Evolutionary conservation across 2,329 filamentous ascomycete genomes (phyloP).

Genomic region (Plectosphaerella sp.): DNA sequence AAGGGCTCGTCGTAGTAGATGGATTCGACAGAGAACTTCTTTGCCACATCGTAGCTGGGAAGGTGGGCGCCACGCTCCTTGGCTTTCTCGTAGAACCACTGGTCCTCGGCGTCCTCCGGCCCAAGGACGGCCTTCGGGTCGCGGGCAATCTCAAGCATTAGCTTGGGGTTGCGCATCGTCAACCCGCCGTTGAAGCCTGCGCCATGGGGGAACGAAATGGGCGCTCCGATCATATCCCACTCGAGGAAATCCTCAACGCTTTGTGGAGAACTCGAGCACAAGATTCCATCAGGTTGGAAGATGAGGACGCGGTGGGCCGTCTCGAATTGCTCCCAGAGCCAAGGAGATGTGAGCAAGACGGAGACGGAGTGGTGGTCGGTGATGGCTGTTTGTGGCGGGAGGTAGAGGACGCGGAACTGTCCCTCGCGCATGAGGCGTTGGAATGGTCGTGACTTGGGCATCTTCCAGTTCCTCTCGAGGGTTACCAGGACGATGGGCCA

Average conservation of each 20-base stretch:
- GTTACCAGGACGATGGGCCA: conserved; percentile 42
- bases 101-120: conserved; percentile 15
- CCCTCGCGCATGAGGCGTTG: conserved; percentile 13
- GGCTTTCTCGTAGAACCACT: conserved; percentile 21
- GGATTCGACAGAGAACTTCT: conserved; percentile 18
- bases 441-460: conserved; percentile 12
- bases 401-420: conserved; percentile 24
- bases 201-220: background rate
- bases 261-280: conserved; percentile 23
- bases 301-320: conserved; percentile 27
- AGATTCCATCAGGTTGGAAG: conserved; percentile 33
- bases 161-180: conserved; percentile 22
- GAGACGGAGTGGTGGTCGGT: background rate
- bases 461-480: conserved; percentile 18
- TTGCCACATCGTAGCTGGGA: conserved; percentile 14
- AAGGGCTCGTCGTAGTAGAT: conserved; percentile 17
- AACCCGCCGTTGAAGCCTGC: conserved; percentile 27
- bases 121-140: background rate
- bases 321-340: conserved; percentile 30
- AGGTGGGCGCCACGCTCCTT: conserved; percentile 12
- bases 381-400: conserved; percentile 23
- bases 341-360: conserved; percentile 20
- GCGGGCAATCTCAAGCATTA: conserved; percentile 14
- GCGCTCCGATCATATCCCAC: conserved; percentile 27
- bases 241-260: conserved; percentile 28